Evolutionary conservation across 352 stramenopile species (phyloP), one percentile per base, ranked within the genome.

Genomic region (Globisporangium cystogenes): DNA sequence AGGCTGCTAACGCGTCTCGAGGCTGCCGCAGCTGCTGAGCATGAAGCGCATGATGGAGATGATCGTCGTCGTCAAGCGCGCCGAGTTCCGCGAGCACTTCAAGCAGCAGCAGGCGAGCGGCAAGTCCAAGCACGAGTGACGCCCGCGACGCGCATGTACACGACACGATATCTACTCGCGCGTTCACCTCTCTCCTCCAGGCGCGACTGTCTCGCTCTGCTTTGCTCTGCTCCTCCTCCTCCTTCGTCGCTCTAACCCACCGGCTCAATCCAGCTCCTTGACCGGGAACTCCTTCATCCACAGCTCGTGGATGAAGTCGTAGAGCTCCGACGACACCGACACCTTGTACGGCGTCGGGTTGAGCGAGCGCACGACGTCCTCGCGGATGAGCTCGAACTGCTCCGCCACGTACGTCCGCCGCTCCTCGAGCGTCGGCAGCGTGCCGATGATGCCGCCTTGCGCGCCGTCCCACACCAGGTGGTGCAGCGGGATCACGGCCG

Each of bases 331-430:
- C 50, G 78, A 90, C n/a, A 94, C 83, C 31, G 66, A 99, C 46
- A 97, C 87, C 68, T 97, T 97, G 78, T 97, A 97, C 23, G 90
- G 90, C 40, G 93, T 98, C 31, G 97, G 95, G 72, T 99, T 99
- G 14, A 98, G 64, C 64, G 90, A 90, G 31, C 96, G 86, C 50
- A 98, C 81, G 20, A 98, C 82, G 60, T 99, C 95, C 44, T 97
- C 82, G 47, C 97, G 90, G 51, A 98, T 89, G 21, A 97, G 47
- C 45, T 91, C 70, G 53, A 99, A 87, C 63, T 99, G 93, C 57
- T 94, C 66, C 20, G 85, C 64, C 8, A 98, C 93, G 63, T 92
- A 96, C 55, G 82, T 61, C 23, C 88, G 79, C 40, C 83, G 79
- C 53, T 95, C 77, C 53, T 95, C 71, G 29, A 96, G 62, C 29